A percentile compares a stretch with the other conserved stretches of the same genome.
phyloP scores from a whole-genome alignment of 768 basidiomycete genomes.

The Naematelia aurantialba region DNA sequence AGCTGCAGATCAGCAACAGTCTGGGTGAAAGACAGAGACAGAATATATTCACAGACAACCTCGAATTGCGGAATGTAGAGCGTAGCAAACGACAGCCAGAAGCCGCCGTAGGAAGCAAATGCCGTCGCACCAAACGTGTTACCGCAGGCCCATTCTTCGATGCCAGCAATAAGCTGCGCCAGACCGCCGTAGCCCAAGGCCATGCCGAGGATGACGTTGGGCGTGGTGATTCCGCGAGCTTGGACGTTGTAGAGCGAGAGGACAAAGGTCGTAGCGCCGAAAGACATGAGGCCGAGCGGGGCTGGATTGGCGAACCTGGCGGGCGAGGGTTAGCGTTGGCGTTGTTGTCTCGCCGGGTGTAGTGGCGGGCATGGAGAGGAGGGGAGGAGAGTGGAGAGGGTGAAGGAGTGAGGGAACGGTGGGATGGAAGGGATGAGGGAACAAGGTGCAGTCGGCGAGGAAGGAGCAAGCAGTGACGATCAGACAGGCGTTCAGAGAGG shows the following conservation, averaged over 20 bases:
- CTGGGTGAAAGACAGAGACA: not conserved
- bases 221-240: slow-evolving; percentile 29
- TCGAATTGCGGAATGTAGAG: slow-evolving; percentile 44
- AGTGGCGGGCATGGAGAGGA: not conserved
- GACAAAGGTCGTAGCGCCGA: slow-evolving; percentile 50
- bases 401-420: not conserved
- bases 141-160: slow-evolving; percentile 55
- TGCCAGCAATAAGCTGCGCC: slow-evolving; percentile 78
- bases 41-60: slow-evolving; percentile 17
- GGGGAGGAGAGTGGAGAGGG: not conserved
- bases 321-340: not conserved
- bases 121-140: slow-evolving; percentile 51
- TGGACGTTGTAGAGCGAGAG: slow-evolving; percentile 47
- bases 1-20: slow-evolving; percentile 5
- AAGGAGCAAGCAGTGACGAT: too few relatives aligned
- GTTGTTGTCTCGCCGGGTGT: not conserved
- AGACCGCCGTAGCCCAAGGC: slow-evolving; percentile 79
- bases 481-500: too few relatives aligned
- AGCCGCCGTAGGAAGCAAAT: slow-evolving; percentile 47
- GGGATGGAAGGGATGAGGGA: slow-evolving; percentile 2
- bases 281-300: slow-evolving; percentile 46
- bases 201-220: slow-evolving; percentile 61
- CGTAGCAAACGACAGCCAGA: slow-evolving; percentile 43
- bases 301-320: slow-evolving; percentile 47
- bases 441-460: not conserved